Evolutionary conservation across 1,284 basidiomycete species (phyloP), one percentile per base, ranked within the genome.

Genomic region (Entoloma clypeatum): DNA sequence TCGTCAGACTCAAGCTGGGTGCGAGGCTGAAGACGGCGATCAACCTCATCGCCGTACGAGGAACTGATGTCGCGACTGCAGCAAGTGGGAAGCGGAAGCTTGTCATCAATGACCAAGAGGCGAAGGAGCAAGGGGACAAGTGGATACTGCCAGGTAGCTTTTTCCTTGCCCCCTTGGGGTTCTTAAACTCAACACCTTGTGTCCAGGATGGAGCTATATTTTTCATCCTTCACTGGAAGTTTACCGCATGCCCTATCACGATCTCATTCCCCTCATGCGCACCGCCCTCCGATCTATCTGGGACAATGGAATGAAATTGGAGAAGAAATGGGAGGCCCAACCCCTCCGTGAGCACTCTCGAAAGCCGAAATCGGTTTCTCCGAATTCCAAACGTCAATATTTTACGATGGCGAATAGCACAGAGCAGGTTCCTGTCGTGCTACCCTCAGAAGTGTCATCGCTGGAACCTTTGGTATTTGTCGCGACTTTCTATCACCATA

Each of bases 171-270:
- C n/a, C n/a, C n/a, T 11, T 21, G 23, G 9, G 14, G 10, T n/a
- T 40, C 18, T 19, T 13, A 7, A 13, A 24, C 9, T 41, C 9
- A 18, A 21, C 2, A 18, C 21, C 19, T 30, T 14, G 19, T 32
- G 24, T 30, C 3, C 17, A 75, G 73, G 66, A 16, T 75, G 72
- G 72, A 61, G 68, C 22, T 75, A 75, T 41, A 47, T 68, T 19
- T 63, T 69, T 38, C 56, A 47, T 7, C 66, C 67, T 6, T 61
- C 53, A 0, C 50, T 65, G 6, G 57, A 62, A 26, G 40, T 72
- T 1, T 69, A 70, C 48, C 58, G 58, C 7, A 69, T 71, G 69
- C 65, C 71, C 2, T 72, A 68, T 46, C 44, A 60, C 3, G 51
- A 62, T 9, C 56, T 75, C 32, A 60, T 75, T 21, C 37, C 50